Percentiles rank a stretch among this genome's conserved stretches.
These are phyloP conservation scores for Mycena leptocephala DNA, from an alignment of 768 basidiomycete genomes.

Conservation along the genomic window DNA sequence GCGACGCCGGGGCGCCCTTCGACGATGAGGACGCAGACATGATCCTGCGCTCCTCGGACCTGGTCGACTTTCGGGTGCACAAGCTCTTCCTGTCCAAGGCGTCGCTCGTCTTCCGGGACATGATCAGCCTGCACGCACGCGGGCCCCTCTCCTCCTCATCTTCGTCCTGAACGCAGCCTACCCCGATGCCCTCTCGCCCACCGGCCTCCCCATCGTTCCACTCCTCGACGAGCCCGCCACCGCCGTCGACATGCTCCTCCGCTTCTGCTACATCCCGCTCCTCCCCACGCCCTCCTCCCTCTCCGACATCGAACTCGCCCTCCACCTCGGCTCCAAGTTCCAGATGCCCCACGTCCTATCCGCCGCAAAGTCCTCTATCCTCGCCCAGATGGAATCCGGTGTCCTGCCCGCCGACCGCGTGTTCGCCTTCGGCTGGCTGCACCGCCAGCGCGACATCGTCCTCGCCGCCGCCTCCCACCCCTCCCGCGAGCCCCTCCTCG, in stretches of 20 bases:
- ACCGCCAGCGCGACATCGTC: not conserved
- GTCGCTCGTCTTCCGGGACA: not conserved
- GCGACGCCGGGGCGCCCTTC: not conserved
- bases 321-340: not conserved
- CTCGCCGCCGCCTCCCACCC: not conserved
- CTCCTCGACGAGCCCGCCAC: not conserved
- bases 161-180: not conserved
- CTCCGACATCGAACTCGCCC: not conserved
- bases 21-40: not conserved
- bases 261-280: not conserved
- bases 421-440: not conserved
- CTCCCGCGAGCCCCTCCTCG: not conserved
- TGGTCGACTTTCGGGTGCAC: constrained; percentile 1
- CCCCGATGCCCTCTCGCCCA: not conserved
- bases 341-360: not conserved
- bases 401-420: not conserved
- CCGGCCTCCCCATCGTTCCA: not conserved
- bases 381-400: not conserved
- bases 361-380: not conserved
- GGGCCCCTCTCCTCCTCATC: not conserved
- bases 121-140: not conserved
- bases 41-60: not conserved
- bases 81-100: constrained; percentile 1
- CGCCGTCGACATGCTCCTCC: not conserved
- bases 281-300: not conserved